Evolutionary conservation across 2,329 filamentous ascomycete genomes (phyloP), one percentile per base, ranked within the genome.

Genomic region (Aphanocladium album): DNA sequence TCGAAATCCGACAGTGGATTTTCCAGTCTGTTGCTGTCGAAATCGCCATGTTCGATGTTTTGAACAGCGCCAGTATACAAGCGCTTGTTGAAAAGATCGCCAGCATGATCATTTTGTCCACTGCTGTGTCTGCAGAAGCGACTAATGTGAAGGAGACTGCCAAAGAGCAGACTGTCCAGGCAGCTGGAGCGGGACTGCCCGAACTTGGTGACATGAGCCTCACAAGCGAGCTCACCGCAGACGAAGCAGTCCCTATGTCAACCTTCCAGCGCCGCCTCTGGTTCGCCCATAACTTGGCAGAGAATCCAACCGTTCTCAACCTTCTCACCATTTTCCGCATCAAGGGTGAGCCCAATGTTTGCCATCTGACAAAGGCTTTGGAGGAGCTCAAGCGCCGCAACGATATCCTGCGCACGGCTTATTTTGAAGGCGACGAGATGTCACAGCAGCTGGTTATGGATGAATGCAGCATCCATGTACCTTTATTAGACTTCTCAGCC

Each of bases 231-330:
- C 56, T 57, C 57, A 14, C 55, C 60, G 19, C 52, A 35, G 25
- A 56, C 5, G 64, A 53, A 11, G 47, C 62, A n/a, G 55, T 66
- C 11, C 64, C 67, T 17, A 59, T 68, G 41, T 69, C 67, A 3
- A 67, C 64, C 52, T 69, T 67, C 62, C 67, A 69, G 60, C 65
- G 62, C 19, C 67, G 67, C 5, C 64, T 69, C 23, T 68, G 66
- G 66, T 69, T 67, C 46, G 62, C 67, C 12, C 66, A 69, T 62
- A 67, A 62, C 51, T 67, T 69, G 62, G 60, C 65, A 11, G 66
- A 67, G 47, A 65, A 68, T 57, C 65, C 65, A 55, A 65, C 64
- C 1, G 63, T 65, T 60, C 66, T 69, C 62, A 69, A 68, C 57
- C 61, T 67, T 19, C 64, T 65, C 47, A 67, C 65, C 43, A 51